Evolutionary conservation across 2,329 filamentous ascomycete species (phyloP), one percentile per base, ranked within the genome.

Genomic region (Trichophyton schoenleinii): DNA sequence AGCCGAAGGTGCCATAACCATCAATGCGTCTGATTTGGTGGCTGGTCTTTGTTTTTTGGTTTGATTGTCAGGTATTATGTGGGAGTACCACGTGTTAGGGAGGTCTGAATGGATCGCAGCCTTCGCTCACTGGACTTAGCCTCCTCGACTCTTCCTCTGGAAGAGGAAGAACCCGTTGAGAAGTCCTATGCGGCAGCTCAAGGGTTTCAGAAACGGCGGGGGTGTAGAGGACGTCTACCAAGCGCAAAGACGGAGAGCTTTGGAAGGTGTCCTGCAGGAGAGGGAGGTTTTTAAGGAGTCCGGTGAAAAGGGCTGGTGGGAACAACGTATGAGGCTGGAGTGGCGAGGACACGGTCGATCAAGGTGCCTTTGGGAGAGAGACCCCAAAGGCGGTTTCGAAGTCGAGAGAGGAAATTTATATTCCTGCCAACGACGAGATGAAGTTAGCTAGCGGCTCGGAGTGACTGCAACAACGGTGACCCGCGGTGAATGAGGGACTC

Each of bases 161-260:
- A 81, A 94, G 92, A 96, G 91, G 92, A 97, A 97, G 92, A 95
- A 91, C 88, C 88, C 86, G 83, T 84, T 85, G 87, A 87, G 84
- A 84, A 86, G 88, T 95, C 89, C 90, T 97, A 99, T 99, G 92
- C 94, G 94, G 94, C 94, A 97, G 92, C 89, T 95, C 88, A 83
- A 78, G 77, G 79, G 78, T 78, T 82, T 77, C 75, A 82, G 78
- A 74, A 79, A 82, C 76, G 81, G 82, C 68, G 73, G 74, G 67
- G 65, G 68, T 68, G 67, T 66, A 72, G 71, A 67, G 66, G 68
- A 61, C 61, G 67, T 71, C 68, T 44, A 44, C 58, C 36, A 41
- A 49, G 34, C 48, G 44, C 74, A 77, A 75, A 73, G 73, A 70
- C 31, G 62, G 60, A 25, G 44, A 44, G 52, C 60, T 58, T 31